Conservation (phyloP, 2,329 filamentous ascomycete species). For the Aspergillus aculeatinus region DNA sequence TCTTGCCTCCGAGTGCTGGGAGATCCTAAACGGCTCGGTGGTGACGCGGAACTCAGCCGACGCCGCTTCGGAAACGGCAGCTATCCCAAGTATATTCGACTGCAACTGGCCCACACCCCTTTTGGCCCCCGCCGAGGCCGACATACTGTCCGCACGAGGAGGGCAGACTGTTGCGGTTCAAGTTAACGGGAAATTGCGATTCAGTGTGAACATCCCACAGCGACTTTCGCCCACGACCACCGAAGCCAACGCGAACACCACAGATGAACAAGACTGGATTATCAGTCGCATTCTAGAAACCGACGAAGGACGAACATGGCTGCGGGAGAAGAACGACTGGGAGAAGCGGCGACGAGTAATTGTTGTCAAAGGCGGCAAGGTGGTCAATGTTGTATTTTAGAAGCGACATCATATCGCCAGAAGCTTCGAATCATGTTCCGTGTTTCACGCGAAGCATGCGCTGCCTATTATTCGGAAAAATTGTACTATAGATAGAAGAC, state of each 20-base stretch:
- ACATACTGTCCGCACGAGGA: slow-evolving; percentile 51
- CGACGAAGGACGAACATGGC: slow-evolving; percentile 58
- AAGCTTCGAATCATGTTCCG: neutral
- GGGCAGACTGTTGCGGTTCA: slow-evolving; percentile 63
- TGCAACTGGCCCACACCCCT: slow-evolving; percentile 57
- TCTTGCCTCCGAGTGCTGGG: slow-evolving; percentile 79
- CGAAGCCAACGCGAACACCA: slow-evolving; percentile 13
- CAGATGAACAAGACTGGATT: slow-evolving; percentile 59
- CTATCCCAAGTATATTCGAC: slow-evolving; percentile 43
- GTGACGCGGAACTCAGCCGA: slow-evolving; percentile 9
- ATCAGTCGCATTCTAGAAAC: slow-evolving; percentile 61
- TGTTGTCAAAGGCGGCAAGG: slow-evolving; percentile 64
- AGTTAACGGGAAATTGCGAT: slow-evolving; percentile 75
- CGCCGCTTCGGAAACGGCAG: neutral
- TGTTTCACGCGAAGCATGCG: neutral
- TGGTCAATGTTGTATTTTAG: slow-evolving; percentile 71
- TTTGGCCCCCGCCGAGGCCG: slow-evolving; percentile 40
- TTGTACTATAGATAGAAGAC: neutral
- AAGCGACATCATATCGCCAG: neutral
- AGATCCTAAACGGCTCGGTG: slow-evolving; percentile 49
- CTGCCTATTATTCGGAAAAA: neutral
- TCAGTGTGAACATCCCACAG: slow-evolving; percentile 63
- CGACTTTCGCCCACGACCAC: slow-evolving; percentile 42
- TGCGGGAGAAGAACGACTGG: slow-evolving; percentile 52
- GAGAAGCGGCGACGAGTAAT: slow-evolving; percentile 62